Evolutionary conservation across 768 basidiomycete species (phyloP), one percentile per base, ranked within the genome.

Genomic region (Collybiopsis confluens): DNA sequence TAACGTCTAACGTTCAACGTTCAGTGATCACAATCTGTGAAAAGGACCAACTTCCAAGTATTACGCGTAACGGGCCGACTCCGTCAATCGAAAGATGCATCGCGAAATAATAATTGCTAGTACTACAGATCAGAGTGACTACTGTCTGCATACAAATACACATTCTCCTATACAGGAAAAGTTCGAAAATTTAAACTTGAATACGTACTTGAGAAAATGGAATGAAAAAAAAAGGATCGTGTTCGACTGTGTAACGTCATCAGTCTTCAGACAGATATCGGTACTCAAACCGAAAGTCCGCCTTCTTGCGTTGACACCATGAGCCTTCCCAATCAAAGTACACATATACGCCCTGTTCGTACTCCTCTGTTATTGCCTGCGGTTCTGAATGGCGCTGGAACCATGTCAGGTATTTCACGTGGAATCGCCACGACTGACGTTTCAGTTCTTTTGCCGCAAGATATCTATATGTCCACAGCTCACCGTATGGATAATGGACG

Each of bases 271-370:
- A 93, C 52, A 96, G 75, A 75, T 95, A 95, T 57, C 93, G 90
- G 69, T 96, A 96, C 71, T 95, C 90, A 64, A 92, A 98, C 23
- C 93, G 86, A 80, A 98, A 99, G 69, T 98, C 95, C 65, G 88
- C 86, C 79, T 99, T 99, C 76, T 94, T 92, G 66, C 96, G 81
- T 68, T 96, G 93, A 68, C 94, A 97, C 97, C 96, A 99, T 58
- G 90, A 92, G 46, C 92, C 92, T 69, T 98, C 95, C 95, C 95
- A 98, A 71, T 98, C 96, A 69, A 98, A 98, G 78, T 99, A 99
- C 30, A 97, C 90, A 70, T 99, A 99, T 13, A 97, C 93, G 13
- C 97, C 97, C 73, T 98, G 95, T 71, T 99, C 97, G 68, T 98
- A 99, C 68, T 98, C 96, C 62, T 98, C 96, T 49, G 97, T 99